Conservation (phyloP, 2,329 filamentous ascomycete species). For the Aspergillus sp. region DNA sequence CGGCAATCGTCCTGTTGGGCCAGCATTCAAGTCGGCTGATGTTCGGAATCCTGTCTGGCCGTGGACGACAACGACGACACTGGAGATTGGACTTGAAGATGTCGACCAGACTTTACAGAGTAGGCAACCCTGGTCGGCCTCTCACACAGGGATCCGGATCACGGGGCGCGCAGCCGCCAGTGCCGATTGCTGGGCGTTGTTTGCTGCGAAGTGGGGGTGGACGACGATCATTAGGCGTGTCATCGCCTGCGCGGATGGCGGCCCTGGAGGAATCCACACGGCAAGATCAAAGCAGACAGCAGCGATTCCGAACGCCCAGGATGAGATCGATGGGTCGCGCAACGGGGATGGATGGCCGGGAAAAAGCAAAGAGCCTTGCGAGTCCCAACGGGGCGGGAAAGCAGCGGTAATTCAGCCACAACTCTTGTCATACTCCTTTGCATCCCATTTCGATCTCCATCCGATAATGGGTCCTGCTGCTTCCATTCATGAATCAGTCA, state of each 20-base stretch:
- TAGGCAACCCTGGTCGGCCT: not conserved
- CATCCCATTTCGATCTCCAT: not conserved
- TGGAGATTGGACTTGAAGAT: not conserved
- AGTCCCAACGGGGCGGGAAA: not conserved
- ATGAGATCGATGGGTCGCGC: not conserved
- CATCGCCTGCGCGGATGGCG: not conserved
- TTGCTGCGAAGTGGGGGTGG: not conserved
- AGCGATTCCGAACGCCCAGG: not conserved
- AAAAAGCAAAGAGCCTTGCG: not conserved
- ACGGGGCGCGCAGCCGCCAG: not conserved
- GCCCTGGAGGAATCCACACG: not conserved
- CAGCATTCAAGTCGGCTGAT: not conserved
- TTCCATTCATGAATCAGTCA: not conserved
- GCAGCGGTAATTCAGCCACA: conserved; percentile 1
- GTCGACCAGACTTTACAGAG: not conserved
- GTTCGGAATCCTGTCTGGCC: not conserved
- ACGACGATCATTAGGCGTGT: conserved; percentile 8
- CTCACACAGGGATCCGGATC: not conserved
- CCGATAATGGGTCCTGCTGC: not conserved
- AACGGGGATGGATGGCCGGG: not conserved
- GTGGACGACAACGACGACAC: not conserved
- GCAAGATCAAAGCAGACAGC: not conserved
- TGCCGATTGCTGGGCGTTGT: not conserved
- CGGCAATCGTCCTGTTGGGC: not conserved
- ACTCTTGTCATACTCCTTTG: not conserved